Evolutionary conservation across 139 green algal species (phyloP), one percentile per base, ranked within the genome.

Genomic region (Asterochloris sp.): DNA sequence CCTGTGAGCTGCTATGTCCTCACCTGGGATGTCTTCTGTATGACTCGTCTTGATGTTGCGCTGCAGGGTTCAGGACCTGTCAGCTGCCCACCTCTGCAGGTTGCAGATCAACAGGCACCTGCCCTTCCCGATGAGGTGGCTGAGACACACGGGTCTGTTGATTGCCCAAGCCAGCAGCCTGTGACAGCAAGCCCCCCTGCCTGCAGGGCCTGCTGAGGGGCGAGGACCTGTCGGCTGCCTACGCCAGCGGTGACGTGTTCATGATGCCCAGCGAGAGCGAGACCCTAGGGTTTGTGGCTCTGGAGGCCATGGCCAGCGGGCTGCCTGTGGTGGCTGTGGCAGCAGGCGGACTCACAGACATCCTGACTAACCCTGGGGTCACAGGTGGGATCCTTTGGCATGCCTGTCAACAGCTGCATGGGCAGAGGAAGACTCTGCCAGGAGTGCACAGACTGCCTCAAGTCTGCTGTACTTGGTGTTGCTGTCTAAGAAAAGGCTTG

Each of bases 241-340:
- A 99, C 81, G 97, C 97, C 19, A 93, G 82, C 23, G 92, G 89
- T 9, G 96, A 99, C 90, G 87, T 99, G 16, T 99, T 99, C 87
- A 86, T 98, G 63, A 99, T 98, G 95, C 97, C 97, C 16, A 94
- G 85, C 15, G 93, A 98, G 82, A 94, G 85, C 6, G 96, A 98
- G 89, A 99, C 96, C 10, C 91, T 99, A 11, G 96, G 96, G 26
- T 99, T 99, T 89, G 97, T 99, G 61, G 97, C 98, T 27, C 87
- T 99, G 69, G 97, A 99, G 88, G 93, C 96, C 15, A 99, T 99
- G 97, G 96, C 97, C 15, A 90, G 78, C 16, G 92, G 92, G 16
- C 78, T 98, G 77, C 89, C 97, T 0, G 96, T 98, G 29, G 96
- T 99, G 47, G 93, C 96, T 14, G 96, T 98, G 38, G 85, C 86